phyloP scores from a whole-genome alignment of 2,329 filamentous ascomycete genomes.

The Xylariaceae sp. region DNA sequence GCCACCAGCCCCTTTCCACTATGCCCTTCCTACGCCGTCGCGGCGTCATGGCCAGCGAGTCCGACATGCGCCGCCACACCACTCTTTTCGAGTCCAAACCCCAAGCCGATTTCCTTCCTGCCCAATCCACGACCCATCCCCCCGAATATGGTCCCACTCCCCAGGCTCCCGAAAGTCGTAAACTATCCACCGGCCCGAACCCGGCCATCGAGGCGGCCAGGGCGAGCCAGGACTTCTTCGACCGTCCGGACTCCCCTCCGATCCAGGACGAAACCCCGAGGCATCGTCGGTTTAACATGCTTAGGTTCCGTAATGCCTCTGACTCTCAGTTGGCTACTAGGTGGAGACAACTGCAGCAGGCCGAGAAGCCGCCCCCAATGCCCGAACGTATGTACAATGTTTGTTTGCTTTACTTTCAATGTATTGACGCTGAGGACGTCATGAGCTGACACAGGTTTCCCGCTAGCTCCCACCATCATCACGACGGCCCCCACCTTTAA shows the following conservation, averaged over 20 bases:
- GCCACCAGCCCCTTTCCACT: conserved; percentile 22
- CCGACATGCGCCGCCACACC: conserved; percentile 52
- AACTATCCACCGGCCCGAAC: conserved; percentile 21
- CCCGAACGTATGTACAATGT: conserved; percentile 45
- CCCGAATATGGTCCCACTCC: conserved; percentile 14
- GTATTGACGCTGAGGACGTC: neutral
- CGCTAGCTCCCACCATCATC: conserved; percentile 68
- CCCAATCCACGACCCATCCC: conserved; percentile 14
- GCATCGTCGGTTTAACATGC: conserved; percentile 60
- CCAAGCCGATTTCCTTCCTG: conserved; percentile 22
- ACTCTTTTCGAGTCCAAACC: conserved; percentile 31
- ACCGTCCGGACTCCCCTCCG: conserved; percentile 44
- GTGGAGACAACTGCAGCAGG: conserved; percentile 61
- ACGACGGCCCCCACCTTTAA: conserved; percentile 82
- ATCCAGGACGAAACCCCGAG: conserved; percentile 51
- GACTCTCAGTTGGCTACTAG: conserved; percentile 79
- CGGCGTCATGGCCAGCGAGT: conserved; percentile 55
- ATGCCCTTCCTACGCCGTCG: conserved; percentile 60
- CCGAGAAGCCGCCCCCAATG: conserved; percentile 51
- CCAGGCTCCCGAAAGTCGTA: conserved; percentile 19
- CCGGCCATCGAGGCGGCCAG: conserved; percentile 15
- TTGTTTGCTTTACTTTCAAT: neutral
- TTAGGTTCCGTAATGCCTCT: conserved; percentile 87
- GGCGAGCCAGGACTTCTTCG: conserved; percentile 28
- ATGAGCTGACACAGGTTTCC: conserved; percentile 23